Base-by-base conservation (phyloP, 208 protist species). In the Polymyxa betae region DNA sequence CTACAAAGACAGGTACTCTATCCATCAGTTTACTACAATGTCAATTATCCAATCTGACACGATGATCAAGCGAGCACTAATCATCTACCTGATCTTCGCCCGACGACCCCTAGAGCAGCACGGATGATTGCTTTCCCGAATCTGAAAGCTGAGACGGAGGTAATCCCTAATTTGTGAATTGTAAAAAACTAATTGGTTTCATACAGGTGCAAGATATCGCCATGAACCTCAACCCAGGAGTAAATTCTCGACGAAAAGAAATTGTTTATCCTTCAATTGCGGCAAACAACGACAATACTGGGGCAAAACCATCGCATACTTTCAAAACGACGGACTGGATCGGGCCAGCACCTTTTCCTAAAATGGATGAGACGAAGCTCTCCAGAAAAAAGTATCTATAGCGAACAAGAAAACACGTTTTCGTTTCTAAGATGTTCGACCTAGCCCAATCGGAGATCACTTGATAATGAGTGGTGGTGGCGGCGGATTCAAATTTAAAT, bases 121-220 rank as follows among this genome's bases (percentile, higher is more conserved):
- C 38, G 90, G 5, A 46, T 91, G 0, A 88, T 91, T 20, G 90
- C 90, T 20, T 91, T 91, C 41, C 90, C 90, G 44, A 77, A 87
- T 24, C 68, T 91, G 29, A 88, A 77, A 12, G 82, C 90, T 32
- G 72, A 88, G 0, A 24, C 38, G 35, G 90, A 88, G 35, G 77
- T 82, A 20, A 82, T 35, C 10, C 72, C 72, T 40, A 43, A 12
- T 43, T 20, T 5, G 16, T 82, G 12, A n/a, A n/a, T 5, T 35
- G 5, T 43, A 35, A 16, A 20, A 38, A n/a, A 82, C n/a, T 82
- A 20, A 20, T 43, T 20, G n/a, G 10, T 5, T 35, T 82, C 16
- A 35, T 35, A 12, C 72, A 82, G 72, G 72, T 82, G 5, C 72
- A 82, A n/a, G 72, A 82, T 43, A 35, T 82, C 12, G 72, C 72